phyloP scores from a whole-genome alignment of 106 monocot species.

The Posidonia australis region DNA sequence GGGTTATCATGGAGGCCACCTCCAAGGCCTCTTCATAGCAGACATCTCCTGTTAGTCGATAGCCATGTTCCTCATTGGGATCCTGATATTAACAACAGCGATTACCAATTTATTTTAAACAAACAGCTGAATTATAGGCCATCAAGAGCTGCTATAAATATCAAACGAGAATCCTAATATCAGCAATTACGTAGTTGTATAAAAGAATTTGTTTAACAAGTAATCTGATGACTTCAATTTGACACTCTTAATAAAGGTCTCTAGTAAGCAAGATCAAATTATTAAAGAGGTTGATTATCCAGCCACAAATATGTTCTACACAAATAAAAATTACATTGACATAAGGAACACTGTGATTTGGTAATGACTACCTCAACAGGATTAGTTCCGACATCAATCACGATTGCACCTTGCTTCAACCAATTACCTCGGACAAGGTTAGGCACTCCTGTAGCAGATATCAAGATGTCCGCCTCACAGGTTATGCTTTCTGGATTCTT shows the following conservation, averaged over 20 bases:
- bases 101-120: background rate
- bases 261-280: too few species aligned
- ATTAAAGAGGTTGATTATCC: too few species aligned
- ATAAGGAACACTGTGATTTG: too few species aligned
- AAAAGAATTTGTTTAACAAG: too few species aligned
- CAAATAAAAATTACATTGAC: too few species aligned
- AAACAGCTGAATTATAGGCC: background rate
- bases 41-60: conserved; percentile 73
- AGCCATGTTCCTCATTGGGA: conserved; percentile 55
- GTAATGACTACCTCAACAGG: background rate
- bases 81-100: conserved; percentile 31
- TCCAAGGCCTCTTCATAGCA: conserved; percentile 81
- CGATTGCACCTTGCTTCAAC: conserved; percentile 72
- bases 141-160: too few species aligned
- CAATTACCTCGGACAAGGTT: conserved; percentile 68
- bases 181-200: too few species aligned
- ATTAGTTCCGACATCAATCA: conserved; percentile 81
- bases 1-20: conserved; percentile 78
- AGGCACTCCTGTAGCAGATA: conserved; percentile 85
- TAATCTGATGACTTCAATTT: too few species aligned
- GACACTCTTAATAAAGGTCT: too few species aligned
- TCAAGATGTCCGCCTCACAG: conserved; percentile 68
- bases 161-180: too few species aligned
- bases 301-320: too few species aligned
- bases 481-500: conserved; percentile 72